Evolutionary conservation across 306 rosid genomes (phyloP).

Genomic region (Acmispon strigosus): DNA sequence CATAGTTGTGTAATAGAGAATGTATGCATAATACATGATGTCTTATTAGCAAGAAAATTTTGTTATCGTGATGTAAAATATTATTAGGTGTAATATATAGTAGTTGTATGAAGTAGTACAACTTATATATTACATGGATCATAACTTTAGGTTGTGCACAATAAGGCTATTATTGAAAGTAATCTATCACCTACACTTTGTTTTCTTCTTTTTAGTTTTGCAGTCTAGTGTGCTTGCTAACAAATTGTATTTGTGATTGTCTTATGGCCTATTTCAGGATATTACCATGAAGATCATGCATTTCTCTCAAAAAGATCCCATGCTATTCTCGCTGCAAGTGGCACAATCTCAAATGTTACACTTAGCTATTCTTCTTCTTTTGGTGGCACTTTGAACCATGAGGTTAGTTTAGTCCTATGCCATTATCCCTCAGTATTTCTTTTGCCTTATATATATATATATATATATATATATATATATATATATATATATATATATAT

Average conservation of each 20-base stretch:
- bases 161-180: not conserved
- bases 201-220: not conserved
- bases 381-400: conserved; percentile 59
- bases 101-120: not conserved
- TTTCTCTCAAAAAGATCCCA: too few species aligned
- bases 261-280: conserved; percentile 34
- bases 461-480: too few species aligned
- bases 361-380: too few species aligned
- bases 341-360: too few species aligned
- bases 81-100: not conserved
- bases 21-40: too few species aligned
- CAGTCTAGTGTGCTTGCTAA: not conserved
- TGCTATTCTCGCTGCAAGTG: too few species aligned
- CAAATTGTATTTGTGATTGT: conserved; percentile 13
- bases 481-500: too few species aligned
- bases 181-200: not conserved
- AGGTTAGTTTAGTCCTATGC: conserved; percentile 26
- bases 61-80: too few species aligned
- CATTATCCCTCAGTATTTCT: not conserved
- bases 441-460: too few species aligned
- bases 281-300: conserved; percentile 54
- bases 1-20: too few species aligned
- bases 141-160: not conserved
- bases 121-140: not conserved
- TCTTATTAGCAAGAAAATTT: too few species aligned